These are phyloP conservation scores for Russula emetica DNA, from an alignment of 768 basidiomycete genomes.

Conservation along the genomic window DNA sequence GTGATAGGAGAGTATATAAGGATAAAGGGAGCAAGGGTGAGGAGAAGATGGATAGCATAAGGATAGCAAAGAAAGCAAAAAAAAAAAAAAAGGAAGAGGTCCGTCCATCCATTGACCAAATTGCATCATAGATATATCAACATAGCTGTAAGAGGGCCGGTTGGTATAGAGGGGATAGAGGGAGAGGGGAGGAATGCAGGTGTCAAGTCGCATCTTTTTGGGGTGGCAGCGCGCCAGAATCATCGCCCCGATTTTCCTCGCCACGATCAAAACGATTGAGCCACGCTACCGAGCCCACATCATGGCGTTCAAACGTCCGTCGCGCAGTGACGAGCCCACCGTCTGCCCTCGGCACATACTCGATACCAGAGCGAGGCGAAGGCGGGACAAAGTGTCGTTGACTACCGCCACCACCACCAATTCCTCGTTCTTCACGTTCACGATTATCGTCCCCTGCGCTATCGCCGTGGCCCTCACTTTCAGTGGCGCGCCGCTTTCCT, in stretches of 20 bases:
- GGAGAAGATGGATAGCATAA: conserved; percentile 17
- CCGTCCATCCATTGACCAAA: conserved; percentile 1
- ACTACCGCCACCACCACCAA: neutral
- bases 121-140: neutral
- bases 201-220: neutral
- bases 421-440: neutral
- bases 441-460: neutral
- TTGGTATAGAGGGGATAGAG: neutral
- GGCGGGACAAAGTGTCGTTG: conserved; percentile 16
- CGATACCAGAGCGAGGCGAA: conserved; percentile 12
- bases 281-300: conserved; percentile 8
- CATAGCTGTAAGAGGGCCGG: neutral
- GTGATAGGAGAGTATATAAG: neutral
- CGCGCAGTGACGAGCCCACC: conserved; percentile 20
- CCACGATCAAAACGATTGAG: conserved; percentile 1
- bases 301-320: conserved; percentile 1
- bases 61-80: conserved; percentile 14
- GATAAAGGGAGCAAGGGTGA: neutral
- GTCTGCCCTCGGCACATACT: conserved; percentile 10
- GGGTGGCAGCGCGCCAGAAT: neutral
- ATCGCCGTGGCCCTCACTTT: neutral
- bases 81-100: neutral
- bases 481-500: neutral
- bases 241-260: neutral
- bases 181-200: neutral